Percentiles rank a stretch among this genome's conserved stretches.
phyloP scores from a whole-genome alignment of 108 stramenopile species.

The Cylindrotheca fusiformis region DNA sequence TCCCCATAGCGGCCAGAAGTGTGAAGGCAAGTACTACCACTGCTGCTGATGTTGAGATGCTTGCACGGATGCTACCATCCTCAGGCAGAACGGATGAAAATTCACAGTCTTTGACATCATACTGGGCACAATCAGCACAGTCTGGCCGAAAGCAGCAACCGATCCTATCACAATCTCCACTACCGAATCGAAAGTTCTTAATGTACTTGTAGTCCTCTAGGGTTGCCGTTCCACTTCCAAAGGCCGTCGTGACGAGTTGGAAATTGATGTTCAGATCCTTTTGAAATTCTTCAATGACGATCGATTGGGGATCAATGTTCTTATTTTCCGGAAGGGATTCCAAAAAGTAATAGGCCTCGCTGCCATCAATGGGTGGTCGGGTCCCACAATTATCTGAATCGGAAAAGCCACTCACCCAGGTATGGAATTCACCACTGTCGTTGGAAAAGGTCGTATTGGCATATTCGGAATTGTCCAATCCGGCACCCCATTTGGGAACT shows the following conservation, averaged over 20 bases:
- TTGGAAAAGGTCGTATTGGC: conserved; percentile 7
- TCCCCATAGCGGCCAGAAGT: too few relatives aligned
- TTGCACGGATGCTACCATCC: background rate
- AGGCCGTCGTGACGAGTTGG: background rate
- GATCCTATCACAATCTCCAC: background rate
- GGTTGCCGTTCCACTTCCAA: background rate
- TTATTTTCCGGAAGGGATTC: conserved; percentile 9
- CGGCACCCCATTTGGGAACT: conserved; percentile 21
- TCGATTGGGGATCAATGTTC: background rate
- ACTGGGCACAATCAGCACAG: background rate
- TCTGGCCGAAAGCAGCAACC: background rate
- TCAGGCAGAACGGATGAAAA: background rate
- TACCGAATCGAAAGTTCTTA: background rate
- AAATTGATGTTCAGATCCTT: background rate
- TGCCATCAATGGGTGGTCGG: conserved; percentile 3
- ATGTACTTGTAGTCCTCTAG: background rate
- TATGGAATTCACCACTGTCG: conserved; percentile 13
- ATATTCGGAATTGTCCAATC: conserved; percentile 12
- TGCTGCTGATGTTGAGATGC: background rate
- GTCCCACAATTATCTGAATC: conserved; percentile 13
- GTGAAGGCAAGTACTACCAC: background rate
- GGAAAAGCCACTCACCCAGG: conserved; percentile 17
- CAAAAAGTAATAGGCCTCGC: conserved; percentile 13
- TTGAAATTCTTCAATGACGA: background rate
- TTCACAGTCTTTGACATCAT: background rate